Conservation (phyloP, 2,329 filamentous ascomycete genomes). For the Paracorniculantispora psalliotae region DNA sequence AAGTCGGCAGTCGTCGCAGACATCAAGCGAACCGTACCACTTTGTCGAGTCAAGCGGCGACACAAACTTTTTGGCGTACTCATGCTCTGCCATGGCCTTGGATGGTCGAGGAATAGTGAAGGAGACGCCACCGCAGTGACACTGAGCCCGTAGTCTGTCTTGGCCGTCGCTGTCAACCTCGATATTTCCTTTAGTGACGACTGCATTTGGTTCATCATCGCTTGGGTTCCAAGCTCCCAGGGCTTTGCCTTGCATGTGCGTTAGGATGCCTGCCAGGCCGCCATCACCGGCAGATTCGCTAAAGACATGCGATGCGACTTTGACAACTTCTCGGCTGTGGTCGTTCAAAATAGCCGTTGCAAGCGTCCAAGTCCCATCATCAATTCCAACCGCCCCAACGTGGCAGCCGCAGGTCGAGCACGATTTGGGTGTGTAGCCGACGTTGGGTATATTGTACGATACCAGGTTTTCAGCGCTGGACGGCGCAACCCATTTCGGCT, state of each 20-base stretch:
- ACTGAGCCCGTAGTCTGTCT: constrained; percentile 38
- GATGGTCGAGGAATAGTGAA: constrained; percentile 40
- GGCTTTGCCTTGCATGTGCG: constrained; percentile 25
- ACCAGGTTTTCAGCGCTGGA: constrained; percentile 34
- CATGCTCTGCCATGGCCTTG: constrained; percentile 24
- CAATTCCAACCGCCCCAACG: constrained; percentile 32
- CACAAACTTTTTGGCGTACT: constrained; percentile 28
- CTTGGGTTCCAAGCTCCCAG: constrained; percentile 34
- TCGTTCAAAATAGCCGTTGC: constrained; percentile 37
- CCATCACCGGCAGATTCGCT: constrained; percentile 32
- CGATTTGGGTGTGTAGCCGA: constrained; percentile 34
- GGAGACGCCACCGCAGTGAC: constrained; percentile 43
- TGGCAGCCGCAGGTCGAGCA: constrained; percentile 44
- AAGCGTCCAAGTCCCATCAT: constrained; percentile 32
- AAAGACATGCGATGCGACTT: constrained; percentile 32
- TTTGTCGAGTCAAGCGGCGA: constrained; percentile 34
- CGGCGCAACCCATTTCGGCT: constrained; percentile 35
- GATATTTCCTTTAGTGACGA: constrained; percentile 22
- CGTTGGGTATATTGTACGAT: constrained; percentile 28
- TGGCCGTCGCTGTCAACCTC: constrained; percentile 32
- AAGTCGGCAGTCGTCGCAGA: constrained; percentile 41
- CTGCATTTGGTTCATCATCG: constrained; percentile 22
- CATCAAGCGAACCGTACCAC: constrained; percentile 38
- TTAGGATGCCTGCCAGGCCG: constrained; percentile 33
- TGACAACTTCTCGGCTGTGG: constrained; percentile 30